Conservation (phyloP, 495 filamentous ascomycete species). For the Penicillium parvum region DNA sequence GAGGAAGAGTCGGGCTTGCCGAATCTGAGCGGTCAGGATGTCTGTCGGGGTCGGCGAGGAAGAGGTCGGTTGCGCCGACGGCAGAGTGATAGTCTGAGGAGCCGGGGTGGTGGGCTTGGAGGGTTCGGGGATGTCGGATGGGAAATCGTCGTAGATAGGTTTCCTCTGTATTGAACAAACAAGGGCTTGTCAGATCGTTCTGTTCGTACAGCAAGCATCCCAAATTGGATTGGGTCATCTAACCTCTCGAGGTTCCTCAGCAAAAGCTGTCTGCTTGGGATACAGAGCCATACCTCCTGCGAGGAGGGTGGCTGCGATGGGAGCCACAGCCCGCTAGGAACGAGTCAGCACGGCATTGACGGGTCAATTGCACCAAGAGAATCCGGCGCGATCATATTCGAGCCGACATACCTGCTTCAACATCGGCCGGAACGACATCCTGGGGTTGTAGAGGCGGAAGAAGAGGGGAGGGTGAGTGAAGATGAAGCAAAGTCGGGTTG, state of each 20-base stretch:
- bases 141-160: slow-evolving; percentile 81
- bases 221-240: slow-evolving; percentile 15
- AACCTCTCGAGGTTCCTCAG: slow-evolving; percentile 49
- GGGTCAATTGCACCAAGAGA: slow-evolving; percentile 30
- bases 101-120: slow-evolving; percentile 31
- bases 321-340: slow-evolving; percentile 51
- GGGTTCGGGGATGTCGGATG: slow-evolving; percentile 36
- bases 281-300: slow-evolving; percentile 51
- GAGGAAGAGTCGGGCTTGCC: slow-evolving; percentile 72
- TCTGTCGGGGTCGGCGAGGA: slow-evolving; percentile 79
- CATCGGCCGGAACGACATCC: slow-evolving; percentile 47
- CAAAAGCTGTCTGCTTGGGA: slow-evolving; percentile 50
- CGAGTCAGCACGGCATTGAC: slow-evolving; percentile 24
- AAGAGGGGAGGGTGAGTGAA: slow-evolving; percentile 19
- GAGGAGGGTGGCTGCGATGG: slow-evolving; percentile 51
- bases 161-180: slow-evolving; percentile 54
- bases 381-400: slow-evolving; percentile 5
- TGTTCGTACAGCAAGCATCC: background rate
- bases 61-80: slow-evolving; percentile 23
- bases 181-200: slow-evolving; percentile 20
- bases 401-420: slow-evolving; percentile 37
- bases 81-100: slow-evolving; percentile 18
- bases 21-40: slow-evolving; percentile 79
- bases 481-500: slow-evolving; percentile 34
- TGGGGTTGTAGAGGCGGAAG: slow-evolving; percentile 24